phyloP scores from a whole-genome alignment of 257 asterid genomes.

The Petunia secreta region DNA sequence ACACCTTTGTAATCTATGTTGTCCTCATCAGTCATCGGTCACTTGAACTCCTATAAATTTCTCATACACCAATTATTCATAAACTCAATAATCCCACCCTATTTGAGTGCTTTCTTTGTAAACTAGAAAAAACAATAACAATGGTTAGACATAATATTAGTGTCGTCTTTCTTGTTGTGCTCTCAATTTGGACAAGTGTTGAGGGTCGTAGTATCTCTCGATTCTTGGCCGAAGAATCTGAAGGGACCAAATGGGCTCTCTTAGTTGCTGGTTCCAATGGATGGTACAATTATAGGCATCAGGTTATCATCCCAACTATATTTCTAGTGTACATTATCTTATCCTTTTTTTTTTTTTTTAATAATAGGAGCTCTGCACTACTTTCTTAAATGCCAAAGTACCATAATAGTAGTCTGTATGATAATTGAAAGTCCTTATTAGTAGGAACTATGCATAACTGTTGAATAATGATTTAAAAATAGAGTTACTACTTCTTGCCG shows the following conservation, averaged over 20 bases:
- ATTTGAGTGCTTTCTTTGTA: background rate
- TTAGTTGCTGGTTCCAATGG: slow-evolving; percentile 91
- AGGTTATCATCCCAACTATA: slow-evolving; percentile 35
- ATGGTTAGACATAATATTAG: background rate
- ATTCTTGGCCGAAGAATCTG: slow-evolving; percentile 47
- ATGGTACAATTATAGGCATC: slow-evolving; percentile 93
- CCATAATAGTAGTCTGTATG: too few relatives aligned
- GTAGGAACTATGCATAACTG: too few relatives aligned
- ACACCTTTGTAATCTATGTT: slow-evolving; percentile 3
- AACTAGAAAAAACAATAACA: background rate
- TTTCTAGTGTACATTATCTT: background rate
- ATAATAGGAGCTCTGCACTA: too few relatives aligned
- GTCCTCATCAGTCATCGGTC: too few relatives aligned
- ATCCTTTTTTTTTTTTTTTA: background rate
- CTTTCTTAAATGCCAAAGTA: too few relatives aligned
- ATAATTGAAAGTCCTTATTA: too few relatives aligned
- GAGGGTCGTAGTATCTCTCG: slow-evolving; percentile 9
- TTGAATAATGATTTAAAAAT: too few relatives aligned
- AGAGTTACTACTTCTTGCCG: too few relatives aligned
- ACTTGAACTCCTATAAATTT: background rate
- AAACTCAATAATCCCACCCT: background rate
- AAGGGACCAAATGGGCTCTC: slow-evolving; percentile 91
- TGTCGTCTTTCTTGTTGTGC: background rate
- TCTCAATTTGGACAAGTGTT: background rate
- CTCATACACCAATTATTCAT: background rate